These are phyloP conservation scores for Prunus yedoensis DNA, from an alignment of 331 rosid species.

Conservation along the genomic window DNA sequence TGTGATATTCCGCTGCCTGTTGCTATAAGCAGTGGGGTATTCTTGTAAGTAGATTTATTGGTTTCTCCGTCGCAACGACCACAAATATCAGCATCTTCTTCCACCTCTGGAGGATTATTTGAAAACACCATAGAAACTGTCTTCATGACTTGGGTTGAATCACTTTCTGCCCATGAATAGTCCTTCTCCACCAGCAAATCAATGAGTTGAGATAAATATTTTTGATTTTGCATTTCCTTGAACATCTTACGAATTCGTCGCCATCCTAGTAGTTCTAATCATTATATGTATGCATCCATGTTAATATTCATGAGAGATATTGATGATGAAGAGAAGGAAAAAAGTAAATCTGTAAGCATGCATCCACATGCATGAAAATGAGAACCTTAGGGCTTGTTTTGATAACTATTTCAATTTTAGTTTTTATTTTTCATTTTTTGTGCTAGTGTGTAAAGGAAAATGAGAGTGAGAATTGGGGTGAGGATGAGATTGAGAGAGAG, in stretches of 20 bases:
- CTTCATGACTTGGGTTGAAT: not conserved
- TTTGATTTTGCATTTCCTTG: not conserved
- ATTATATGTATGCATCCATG: not conserved
- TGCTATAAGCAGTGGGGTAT: not conserved
- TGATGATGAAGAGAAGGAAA: no score
- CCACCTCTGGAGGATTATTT: not conserved
- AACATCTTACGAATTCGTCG: not conserved
- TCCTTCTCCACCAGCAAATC: not conserved
- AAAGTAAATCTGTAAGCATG: no score
- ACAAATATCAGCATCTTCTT: not conserved
- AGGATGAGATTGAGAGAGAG: no score
- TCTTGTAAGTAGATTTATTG: not conserved
- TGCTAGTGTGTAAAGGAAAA: no score
- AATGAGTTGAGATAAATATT: not conserved
- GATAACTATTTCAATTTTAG: no score
- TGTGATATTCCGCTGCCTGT: conserved; percentile 13
- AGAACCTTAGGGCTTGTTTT: no score
- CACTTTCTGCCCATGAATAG: not conserved
- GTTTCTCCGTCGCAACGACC: no score
- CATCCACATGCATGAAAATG: no score
- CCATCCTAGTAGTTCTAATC: not conserved
- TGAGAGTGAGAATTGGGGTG: no score
- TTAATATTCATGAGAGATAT: no score
- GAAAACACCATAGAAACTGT: not conserved
- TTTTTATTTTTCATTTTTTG: no score